These are phyloP conservation scores for Neonectria ditissima DNA, from an alignment of 2,329 filamentous ascomycete genomes.

Conservation along the genomic window DNA sequence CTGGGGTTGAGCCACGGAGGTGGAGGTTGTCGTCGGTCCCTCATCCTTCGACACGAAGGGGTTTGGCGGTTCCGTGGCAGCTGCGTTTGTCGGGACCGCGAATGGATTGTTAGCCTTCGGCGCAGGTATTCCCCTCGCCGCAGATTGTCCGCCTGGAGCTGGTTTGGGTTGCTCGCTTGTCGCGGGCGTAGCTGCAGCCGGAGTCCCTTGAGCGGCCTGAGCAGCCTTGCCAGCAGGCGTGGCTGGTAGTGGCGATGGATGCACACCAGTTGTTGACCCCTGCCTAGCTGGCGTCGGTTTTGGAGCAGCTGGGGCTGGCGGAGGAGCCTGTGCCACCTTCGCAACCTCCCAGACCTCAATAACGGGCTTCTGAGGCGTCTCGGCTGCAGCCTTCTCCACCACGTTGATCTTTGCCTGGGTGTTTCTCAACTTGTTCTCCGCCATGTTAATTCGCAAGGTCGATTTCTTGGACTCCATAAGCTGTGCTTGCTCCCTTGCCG, in stretches of 20 bases:
- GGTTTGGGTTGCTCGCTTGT: slow-evolving; percentile 29
- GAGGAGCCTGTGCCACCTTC: slow-evolving; percentile 62
- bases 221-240: slow-evolving; percentile 33
- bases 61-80: slow-evolving; percentile 38
- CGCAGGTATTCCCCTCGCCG: slow-evolving; percentile 37
- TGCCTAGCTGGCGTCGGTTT: slow-evolving; percentile 43
- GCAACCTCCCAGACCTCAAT: slow-evolving; percentile 88
- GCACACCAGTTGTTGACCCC: slow-evolving; percentile 36
- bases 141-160: slow-evolving; percentile 30
- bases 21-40: slow-evolving; percentile 29
- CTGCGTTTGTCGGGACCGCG: slow-evolving; percentile 38
- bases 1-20: slow-evolving; percentile 31
- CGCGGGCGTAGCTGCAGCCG: slow-evolving; percentile 33
- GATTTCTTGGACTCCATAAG: slow-evolving; percentile 81
- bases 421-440: slow-evolving; percentile 74
- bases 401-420: slow-evolving; percentile 80
- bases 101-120: slow-evolving; percentile 50
- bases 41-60: slow-evolving; percentile 46
- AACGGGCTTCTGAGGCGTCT: slow-evolving; percentile 87
- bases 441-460: slow-evolving; percentile 81
- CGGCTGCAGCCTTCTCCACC: slow-evolving; percentile 83
- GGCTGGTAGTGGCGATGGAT: slow-evolving; percentile 40
- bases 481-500: slow-evolving; percentile 72
- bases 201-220: slow-evolving; percentile 27
- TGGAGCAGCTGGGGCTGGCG: slow-evolving; percentile 38